Percentiles rank a stretch among this genome's conserved stretches.
These are phyloP conservation scores for Chlorella sp. DNA, from an alignment of 139 green algal species.

Conservation along the genomic window DNA sequence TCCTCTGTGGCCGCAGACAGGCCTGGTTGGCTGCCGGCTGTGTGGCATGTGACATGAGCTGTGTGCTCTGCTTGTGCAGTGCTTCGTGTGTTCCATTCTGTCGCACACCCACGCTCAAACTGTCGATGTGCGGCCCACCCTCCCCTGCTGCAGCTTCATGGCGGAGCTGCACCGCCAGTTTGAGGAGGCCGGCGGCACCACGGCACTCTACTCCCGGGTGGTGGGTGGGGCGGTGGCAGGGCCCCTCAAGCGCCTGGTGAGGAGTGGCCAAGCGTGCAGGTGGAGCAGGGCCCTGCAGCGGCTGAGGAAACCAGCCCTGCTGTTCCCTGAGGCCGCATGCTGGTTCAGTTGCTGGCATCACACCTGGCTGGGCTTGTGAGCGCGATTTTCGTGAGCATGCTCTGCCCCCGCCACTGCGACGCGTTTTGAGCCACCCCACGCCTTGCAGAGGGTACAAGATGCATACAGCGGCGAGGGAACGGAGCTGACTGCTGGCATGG, in stretches of 20 bases:
- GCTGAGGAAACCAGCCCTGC: too few relatives aligned
- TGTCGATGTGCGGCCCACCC: too few relatives aligned
- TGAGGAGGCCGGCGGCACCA: conserved; percentile 44
- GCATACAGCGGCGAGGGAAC: conserved; percentile 32
- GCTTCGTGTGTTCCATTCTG: too few relatives aligned
- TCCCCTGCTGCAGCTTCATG: conserved; percentile 66
- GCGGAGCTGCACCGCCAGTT: conserved; percentile 63
- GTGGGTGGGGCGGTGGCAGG: conserved; percentile 34
- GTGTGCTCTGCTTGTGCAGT: too few relatives aligned
- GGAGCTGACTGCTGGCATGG: conserved; percentile 30
- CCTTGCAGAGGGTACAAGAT: conserved; percentile 45
- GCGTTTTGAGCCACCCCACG: too few relatives aligned
- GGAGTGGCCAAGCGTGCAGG: too few relatives aligned
- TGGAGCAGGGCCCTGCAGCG: too few relatives aligned
- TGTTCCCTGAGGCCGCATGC: too few relatives aligned
- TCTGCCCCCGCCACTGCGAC: too few relatives aligned
- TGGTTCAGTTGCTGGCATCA: too few relatives aligned
- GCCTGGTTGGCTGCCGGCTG: not conserved
- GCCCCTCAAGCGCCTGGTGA: conserved; percentile 31
- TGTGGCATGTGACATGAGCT: not conserved
- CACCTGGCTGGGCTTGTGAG: too few relatives aligned
- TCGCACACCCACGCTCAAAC: not conserved
- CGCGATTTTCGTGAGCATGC: too few relatives aligned
- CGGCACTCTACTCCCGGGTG: conserved; percentile 58
- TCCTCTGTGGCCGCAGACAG: not conserved